These are phyloP conservation scores for Rhypophila decipiens DNA, from an alignment of 495 filamentous ascomycete genomes.

Conservation along the genomic window DNA sequence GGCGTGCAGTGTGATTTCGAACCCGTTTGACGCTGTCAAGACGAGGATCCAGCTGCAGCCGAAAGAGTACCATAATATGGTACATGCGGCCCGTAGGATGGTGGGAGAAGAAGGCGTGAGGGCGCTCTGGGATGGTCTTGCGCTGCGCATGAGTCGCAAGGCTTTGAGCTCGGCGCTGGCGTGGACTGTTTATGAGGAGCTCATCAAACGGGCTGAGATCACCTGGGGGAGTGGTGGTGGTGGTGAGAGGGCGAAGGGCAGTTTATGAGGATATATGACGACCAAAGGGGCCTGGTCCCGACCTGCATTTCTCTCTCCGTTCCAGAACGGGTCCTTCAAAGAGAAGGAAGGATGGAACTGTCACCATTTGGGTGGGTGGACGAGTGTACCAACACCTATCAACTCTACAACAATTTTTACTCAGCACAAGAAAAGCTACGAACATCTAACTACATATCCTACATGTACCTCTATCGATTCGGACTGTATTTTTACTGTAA, in stretches of 20 bases:
- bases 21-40: slow-evolving; percentile 96
- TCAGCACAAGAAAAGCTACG: too few relatives aligned
- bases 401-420: too few relatives aligned
- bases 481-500: too few relatives aligned
- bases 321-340: too few relatives aligned
- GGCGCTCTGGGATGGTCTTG: slow-evolving; percentile 81
- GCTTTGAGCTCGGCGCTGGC: slow-evolving; percentile 85
- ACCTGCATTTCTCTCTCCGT: too few relatives aligned
- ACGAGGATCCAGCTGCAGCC: slow-evolving; percentile 90
- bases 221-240: slow-evolving; percentile 35
- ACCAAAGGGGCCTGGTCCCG: too few relatives aligned
- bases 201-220: slow-evolving; percentile 70
- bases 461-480: too few relatives aligned
- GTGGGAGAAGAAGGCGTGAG: slow-evolving; percentile 72
- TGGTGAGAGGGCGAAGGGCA: slow-evolving; percentile 2
- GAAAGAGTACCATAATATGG: slow-evolving; percentile 75
- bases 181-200: slow-evolving; percentile 95
- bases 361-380: too few relatives aligned
- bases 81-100: slow-evolving; percentile 68
- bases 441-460: too few relatives aligned
- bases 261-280: too few relatives aligned
- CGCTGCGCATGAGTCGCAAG: slow-evolving; percentile 83
- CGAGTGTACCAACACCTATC: too few relatives aligned
- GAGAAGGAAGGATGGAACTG: too few relatives aligned
- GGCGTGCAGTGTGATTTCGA: slow-evolving; percentile 75